Evolutionary conservation across 345 rosid species (phyloP).

Genomic region (Populus alba): DNA sequence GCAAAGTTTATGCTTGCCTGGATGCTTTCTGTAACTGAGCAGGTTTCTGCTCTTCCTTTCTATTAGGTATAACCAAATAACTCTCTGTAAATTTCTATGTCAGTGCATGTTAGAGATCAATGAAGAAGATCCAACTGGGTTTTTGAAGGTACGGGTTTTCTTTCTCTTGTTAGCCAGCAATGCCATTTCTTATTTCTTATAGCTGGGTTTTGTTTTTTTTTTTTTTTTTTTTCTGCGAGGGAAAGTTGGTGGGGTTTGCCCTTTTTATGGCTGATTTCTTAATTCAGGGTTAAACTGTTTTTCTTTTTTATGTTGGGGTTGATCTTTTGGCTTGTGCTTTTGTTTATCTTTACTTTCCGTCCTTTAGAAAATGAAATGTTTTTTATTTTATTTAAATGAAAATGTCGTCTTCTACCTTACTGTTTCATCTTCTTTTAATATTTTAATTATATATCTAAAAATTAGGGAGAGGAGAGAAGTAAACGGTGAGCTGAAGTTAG

Average conservation of each 20-base stretch:
- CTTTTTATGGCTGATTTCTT: conserved; percentile 2
- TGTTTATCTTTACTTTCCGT: not conserved
- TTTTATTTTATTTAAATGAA: conserved; percentile 3
- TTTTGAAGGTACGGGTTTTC: conserved; percentile 36
- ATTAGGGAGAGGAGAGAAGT: conserved; percentile 1
- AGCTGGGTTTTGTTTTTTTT: not conserved
- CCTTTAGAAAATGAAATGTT: not conserved
- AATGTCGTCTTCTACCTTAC: conserved; percentile 23
- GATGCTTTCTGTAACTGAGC: conserved; percentile 3
- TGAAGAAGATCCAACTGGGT: conserved; percentile 41
- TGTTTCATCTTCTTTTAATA: conserved; percentile 11
- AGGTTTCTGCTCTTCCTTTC: not conserved
- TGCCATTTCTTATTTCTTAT: conserved; percentile 8
- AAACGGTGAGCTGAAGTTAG: not conserved
- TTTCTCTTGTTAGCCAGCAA: not conserved
- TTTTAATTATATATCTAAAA: not conserved
- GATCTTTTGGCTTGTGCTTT: conserved; percentile 5
- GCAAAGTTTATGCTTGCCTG: not conserved
- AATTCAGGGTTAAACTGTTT: conserved; percentile 2
- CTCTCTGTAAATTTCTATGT: not conserved
- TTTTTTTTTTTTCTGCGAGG: not conserved
- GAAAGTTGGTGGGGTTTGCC: conserved; percentile 6
- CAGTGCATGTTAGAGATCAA: conserved; percentile 17
- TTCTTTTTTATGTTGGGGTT: not conserved
- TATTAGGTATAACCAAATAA: not conserved